phyloP scores from a whole-genome alignment of 176 grass and related monocot species.

The Oryza meridionalis region DNA sequence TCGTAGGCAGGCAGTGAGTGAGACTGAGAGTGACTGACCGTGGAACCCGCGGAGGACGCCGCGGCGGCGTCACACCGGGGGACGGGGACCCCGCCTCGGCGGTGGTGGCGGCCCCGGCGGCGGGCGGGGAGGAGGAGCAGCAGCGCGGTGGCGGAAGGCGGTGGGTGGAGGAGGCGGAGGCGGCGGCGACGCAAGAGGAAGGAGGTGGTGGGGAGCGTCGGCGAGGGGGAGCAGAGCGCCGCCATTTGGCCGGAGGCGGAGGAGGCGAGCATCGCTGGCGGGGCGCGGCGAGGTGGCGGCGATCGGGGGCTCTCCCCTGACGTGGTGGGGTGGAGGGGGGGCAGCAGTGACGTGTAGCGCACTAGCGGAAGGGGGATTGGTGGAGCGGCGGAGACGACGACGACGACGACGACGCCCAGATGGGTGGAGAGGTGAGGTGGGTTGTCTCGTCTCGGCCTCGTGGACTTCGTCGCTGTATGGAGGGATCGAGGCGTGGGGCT shows the following conservation, averaged over 20 bases:
- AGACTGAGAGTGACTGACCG: slow-evolving; percentile 14
- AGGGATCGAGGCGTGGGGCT: background rate
- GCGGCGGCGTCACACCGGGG: background rate
- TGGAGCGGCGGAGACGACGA: background rate
- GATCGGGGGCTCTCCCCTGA: background rate
- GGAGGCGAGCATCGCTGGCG: background rate
- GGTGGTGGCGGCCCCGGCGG: background rate
- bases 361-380: background rate
- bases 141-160: background rate
- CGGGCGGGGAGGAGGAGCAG: background rate
- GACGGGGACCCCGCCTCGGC: background rate
- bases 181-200: background rate
- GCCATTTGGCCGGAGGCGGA: slow-evolving; percentile 37
- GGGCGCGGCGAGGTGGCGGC: background rate
- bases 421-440: background rate
- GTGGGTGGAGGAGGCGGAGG: background rate
- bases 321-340: background rate
- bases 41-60: slow-evolving; percentile 1
- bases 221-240: slow-evolving; percentile 36
- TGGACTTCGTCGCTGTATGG: background rate
- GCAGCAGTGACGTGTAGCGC: no score
- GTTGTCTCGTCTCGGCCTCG: background rate
- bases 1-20: background rate
- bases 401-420: background rate
- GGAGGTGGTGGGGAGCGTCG: background rate